Conservation (phyloP, 352 stramenopile species). For the Phytophthora nicotianae region DNA sequence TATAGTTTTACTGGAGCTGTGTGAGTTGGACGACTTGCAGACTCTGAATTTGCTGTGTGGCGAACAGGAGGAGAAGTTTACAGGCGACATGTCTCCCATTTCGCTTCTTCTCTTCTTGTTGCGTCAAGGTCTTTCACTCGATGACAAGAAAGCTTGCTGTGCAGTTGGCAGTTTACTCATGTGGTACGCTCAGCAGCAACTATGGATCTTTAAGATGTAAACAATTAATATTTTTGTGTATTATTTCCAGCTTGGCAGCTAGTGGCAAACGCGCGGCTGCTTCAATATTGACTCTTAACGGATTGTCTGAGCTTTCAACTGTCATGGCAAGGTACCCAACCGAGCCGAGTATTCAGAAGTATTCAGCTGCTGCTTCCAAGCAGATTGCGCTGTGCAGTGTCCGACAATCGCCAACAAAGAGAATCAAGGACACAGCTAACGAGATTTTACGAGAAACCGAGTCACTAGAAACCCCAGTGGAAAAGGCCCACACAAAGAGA, state of each 20-base stretch:
- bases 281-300: constrained; percentile 62
- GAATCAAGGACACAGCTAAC: constrained; percentile 44
- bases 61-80: constrained; percentile 35
- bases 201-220: background rate
- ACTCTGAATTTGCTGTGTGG: constrained; percentile 62
- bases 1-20: constrained; percentile 72
- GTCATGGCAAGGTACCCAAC: constrained; percentile 76
- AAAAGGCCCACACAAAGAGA: constrained; percentile 20
- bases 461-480: constrained; percentile 40
- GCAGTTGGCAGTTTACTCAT: constrained; percentile 75
- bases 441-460: constrained; percentile 52
- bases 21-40: constrained; percentile 64
- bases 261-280: constrained; percentile 56
- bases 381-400: constrained; percentile 65
- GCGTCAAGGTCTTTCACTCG: constrained; percentile 68
- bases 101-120: constrained; percentile 75
- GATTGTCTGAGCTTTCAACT: constrained; percentile 70
- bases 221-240: background rate
- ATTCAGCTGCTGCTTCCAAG: constrained; percentile 57
- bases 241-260: constrained; percentile 49
- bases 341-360: constrained; percentile 75
- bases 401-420: constrained; percentile 37
- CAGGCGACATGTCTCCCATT: constrained; percentile 61
- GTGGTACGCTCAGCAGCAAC: constrained; percentile 44
- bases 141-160: constrained; percentile 85